A percentile compares a stretch with the other conserved stretches of the same genome.
Evolutionary conservation across 2,329 filamentous ascomycete species (phyloP).

Genomic region (Metarhizium guizhouense): DNA sequence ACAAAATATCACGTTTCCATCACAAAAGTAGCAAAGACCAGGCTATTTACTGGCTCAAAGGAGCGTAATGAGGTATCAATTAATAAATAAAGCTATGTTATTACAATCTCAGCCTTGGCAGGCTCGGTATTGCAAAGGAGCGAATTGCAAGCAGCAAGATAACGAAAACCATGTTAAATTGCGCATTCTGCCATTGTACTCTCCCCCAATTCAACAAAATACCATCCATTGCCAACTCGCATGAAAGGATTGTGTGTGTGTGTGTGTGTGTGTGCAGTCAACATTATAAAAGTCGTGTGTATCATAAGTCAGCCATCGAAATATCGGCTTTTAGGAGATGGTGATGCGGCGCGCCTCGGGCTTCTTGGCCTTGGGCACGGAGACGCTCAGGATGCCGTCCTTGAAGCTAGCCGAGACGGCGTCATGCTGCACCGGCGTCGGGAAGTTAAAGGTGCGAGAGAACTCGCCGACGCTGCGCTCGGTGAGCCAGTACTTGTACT

Average conservation of each 20-base stretch:
- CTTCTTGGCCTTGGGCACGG: slow-evolving; percentile 37
- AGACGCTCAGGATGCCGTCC: slow-evolving; percentile 52
- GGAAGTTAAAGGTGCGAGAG: slow-evolving; percentile 56
- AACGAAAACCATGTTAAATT: background rate
- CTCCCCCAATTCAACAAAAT: no score
- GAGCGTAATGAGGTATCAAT: background rate
- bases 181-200: no score
- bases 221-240: no score
- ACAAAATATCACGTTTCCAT: background rate
- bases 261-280: no score
- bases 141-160: background rate
- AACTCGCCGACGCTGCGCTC: slow-evolving; percentile 57
- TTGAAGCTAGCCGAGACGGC: slow-evolving; percentile 50
- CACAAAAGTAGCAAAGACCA: background rate
- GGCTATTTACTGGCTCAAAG: background rate
- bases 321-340: slow-evolving; percentile 14
- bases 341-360: slow-evolving; percentile 18
- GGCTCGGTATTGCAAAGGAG: background rate
- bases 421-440: slow-evolving; percentile 49
- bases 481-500: slow-evolving; percentile 54
- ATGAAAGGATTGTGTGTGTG: no score
- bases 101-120: background rate
- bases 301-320: background rate
- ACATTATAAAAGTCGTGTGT: background rate
- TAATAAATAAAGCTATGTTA: background rate